These are phyloP conservation scores for Bipolaris zeicola DNA, from an alignment of 2,329 filamentous ascomycete genomes.

Conservation along the genomic window DNA sequence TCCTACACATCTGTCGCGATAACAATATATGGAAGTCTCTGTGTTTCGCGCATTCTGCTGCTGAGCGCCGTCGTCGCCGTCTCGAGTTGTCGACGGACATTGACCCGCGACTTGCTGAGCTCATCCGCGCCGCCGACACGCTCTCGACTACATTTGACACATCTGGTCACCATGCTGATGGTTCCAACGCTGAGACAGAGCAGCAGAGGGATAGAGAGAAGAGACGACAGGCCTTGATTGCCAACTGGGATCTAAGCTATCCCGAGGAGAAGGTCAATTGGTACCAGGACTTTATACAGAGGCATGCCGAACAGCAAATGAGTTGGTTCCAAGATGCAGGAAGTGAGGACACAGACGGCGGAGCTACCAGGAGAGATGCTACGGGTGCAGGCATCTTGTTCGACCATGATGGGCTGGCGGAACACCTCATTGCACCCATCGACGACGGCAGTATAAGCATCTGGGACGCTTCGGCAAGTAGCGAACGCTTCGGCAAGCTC, in stretches of 20 bases:
- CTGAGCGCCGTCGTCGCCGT: conserved; percentile 64
- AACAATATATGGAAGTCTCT: conserved; percentile 75
- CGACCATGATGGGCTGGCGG: conserved; percentile 58
- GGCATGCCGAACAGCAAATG: conserved; percentile 73
- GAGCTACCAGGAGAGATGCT: conserved; percentile 62
- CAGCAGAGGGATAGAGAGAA: conserved; percentile 37
- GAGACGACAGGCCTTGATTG: conserved; percentile 64
- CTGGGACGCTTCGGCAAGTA: conserved; percentile 67
- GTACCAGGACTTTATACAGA: conserved; percentile 88
- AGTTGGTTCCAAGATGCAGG: conserved; percentile 75
- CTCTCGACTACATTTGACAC: conserved; percentile 34
- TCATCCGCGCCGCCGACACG: conserved; percentile 50
- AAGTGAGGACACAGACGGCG: conserved; percentile 46
- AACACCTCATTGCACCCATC: conserved; percentile 74
- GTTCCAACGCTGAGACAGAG: conserved; percentile 41
- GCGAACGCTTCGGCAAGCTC: conserved; percentile 68
- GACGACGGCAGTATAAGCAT: conserved; percentile 88
- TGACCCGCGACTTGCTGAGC: conserved; percentile 53
- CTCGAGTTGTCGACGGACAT: conserved; percentile 34
- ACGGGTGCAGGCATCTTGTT: conserved; percentile 73
- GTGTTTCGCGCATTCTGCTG: conserved; percentile 73
- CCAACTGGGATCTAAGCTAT: conserved; percentile 84
- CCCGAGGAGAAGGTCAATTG: conserved; percentile 75
- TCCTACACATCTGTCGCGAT: conserved; percentile 73
- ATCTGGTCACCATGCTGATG: conserved; percentile 30